Conservation (phyloP, 2,329 filamentous ascomycete genomes). For the Didymella pinodella region DNA sequence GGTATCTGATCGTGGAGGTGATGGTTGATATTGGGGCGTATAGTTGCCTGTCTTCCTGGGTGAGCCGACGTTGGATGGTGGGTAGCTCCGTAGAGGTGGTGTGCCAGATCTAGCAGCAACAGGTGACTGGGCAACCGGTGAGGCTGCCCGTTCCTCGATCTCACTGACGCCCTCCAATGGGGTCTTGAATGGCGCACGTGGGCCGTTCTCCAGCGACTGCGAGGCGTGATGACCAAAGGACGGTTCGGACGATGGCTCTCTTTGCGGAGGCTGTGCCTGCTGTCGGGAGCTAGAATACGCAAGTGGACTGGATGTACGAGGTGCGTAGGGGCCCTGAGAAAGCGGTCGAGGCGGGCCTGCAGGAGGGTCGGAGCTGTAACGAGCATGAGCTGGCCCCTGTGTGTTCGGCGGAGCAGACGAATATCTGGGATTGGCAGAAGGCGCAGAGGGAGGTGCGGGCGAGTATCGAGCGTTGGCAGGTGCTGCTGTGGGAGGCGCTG, state of each 20-base stretch:
- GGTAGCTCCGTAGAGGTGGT: constrained; percentile 43
- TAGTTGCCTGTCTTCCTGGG: constrained; percentile 51
- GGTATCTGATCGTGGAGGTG: constrained; percentile 60
- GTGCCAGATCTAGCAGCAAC: constrained; percentile 41
- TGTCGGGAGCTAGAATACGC: constrained; percentile 56
- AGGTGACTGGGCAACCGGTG: constrained; percentile 29
- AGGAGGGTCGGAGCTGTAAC: constrained; percentile 50
- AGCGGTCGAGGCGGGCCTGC: constrained; percentile 46
- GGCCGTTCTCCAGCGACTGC: constrained; percentile 39
- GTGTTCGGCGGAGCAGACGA: constrained; percentile 51
- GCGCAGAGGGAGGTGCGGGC: constrained; percentile 50
- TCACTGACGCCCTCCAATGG: constrained; percentile 48
- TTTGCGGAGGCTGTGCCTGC: constrained; percentile 23
- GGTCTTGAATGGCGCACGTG: constrained; percentile 37
- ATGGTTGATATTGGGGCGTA: constrained; percentile 60
- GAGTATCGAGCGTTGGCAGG: constrained; percentile 54
- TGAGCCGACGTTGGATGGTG: constrained; percentile 50
- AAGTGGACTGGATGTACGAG: constrained; percentile 70
- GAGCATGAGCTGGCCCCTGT: constrained; percentile 45
- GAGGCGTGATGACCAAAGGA: constrained; percentile 35
- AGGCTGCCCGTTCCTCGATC: constrained; percentile 38
- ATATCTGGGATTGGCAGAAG: constrained; percentile 47
- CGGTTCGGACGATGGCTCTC: constrained; percentile 5
- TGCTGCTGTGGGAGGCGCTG: constrained; percentile 42
- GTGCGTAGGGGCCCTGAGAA: constrained; percentile 63